Evolutionary conservation across 768 basidiomycete species (phyloP), one percentile per base, ranked within the genome.

Genomic region (Chalciporus piperatus): DNA sequence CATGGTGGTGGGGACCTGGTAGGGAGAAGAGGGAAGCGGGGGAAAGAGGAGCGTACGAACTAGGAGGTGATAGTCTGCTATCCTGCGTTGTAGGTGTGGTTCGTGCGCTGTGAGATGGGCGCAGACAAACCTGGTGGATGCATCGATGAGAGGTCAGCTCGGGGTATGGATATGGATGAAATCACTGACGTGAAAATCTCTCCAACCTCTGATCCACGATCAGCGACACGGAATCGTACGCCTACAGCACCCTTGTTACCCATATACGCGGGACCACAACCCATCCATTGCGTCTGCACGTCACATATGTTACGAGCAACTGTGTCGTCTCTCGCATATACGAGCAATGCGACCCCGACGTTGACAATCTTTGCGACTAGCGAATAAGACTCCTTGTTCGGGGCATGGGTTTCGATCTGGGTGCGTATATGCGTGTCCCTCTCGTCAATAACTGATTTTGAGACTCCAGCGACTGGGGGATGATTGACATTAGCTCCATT

Each of bases 171-270:
- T 44, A 22, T 9, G 4, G 37, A 41, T 25, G 35, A 47, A 48
- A 19, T 50, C 43, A 79, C 89, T 65, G 72, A 95, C 92, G 92
- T 95, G 73, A 83, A 91, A 9, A 79, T 80, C 66, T 96, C 92
- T 51, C 89, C 90, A 3, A 70, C 66, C 41, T 73, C 70, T 8
- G 77, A 79, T 27, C 82, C 81, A 27, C 72, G 67, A 9, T 73
- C 75, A n/a, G 76, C 69, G 19, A 94, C 76, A 44, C 87, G 82
- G 68, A 98, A 86, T 37, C 95, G 79, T 38, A 93, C 76, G 13
- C 89, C 94, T 3, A 97, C 93, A 1, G 92, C 95, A 23, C 92
- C 93, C 70, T 98, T 98, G 73, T 99, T 97, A 6, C 90, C 92
- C 89, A 97, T 89, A 58, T 80, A 84, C 14, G 67, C 78, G 30